Evolutionary conservation across 805 yeast genomes (phyloP).

Genomic region (Cyberlindnera maritima): DNA sequence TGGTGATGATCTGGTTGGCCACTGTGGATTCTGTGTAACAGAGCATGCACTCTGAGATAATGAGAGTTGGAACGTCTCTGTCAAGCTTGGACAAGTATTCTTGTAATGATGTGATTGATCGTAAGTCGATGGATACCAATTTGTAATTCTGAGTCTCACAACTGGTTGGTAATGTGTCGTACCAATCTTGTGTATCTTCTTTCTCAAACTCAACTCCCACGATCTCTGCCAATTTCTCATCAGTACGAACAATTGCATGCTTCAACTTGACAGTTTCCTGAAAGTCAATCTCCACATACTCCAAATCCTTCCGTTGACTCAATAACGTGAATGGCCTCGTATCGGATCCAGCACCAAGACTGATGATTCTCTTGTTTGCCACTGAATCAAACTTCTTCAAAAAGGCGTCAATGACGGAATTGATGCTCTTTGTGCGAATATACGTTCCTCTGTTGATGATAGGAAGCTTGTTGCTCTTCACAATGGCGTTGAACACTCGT

Average conservation of each 20-base stretch:
- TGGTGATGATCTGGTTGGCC: conserved; percentile 36
- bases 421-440: conserved; percentile 53
- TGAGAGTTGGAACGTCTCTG: conserved; percentile 40
- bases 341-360: conserved; percentile 71
- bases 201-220: conserved; percentile 12
- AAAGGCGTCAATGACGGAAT: conserved; percentile 43
- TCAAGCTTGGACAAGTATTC: conserved; percentile 24
- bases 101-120: conserved; percentile 28
- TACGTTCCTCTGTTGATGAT: conserved; percentile 72
- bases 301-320: conserved; percentile 24
- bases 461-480: conserved; percentile 38
- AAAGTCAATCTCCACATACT: conserved; percentile 51
- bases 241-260: conserved; percentile 22
- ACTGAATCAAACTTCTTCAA: conserved; percentile 25
- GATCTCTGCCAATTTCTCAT: conserved; percentile 9
- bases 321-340: conserved; percentile 45
- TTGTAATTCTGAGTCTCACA: conserved; percentile 23
- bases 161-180: conserved; percentile 25
- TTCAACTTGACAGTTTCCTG: conserved; percentile 45
- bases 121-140: conserved; percentile 34
- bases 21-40: conserved; percentile 48
- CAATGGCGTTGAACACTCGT: conserved; percentile 18
- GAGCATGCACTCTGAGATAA: conserved; percentile 56
- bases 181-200: conserved; percentile 17
- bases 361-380: conserved; percentile 41